phyloP scores from a whole-genome alignment of 2,329 filamentous ascomycete genomes.

The Penicillium sp. region DNA sequence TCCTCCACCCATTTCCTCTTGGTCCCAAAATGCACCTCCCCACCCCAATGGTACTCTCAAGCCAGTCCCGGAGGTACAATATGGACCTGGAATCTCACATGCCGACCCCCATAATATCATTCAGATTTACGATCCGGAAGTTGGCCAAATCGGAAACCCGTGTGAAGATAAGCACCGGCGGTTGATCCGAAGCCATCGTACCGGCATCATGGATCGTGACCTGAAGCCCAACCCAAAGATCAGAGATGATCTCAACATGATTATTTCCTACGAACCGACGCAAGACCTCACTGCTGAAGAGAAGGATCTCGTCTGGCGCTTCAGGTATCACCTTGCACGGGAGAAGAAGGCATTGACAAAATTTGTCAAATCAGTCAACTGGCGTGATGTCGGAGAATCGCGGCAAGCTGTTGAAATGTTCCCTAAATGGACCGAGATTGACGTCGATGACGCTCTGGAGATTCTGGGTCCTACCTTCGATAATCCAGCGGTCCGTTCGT shows the following conservation, averaged over 20 bases:
- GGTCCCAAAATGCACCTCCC: conserved; percentile 56
- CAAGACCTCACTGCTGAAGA: conserved; percentile 81
- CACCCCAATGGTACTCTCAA: conserved; percentile 64
- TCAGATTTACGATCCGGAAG: conserved; percentile 85
- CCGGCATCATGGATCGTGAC: conserved; percentile 89
- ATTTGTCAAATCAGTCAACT: conserved; percentile 95
- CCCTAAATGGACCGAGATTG: conserved; percentile 89
- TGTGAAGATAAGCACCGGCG: conserved; percentile 90
- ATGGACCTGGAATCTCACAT: conserved; percentile 78
- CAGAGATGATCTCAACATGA: conserved; percentile 80
- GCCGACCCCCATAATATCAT: conserved; percentile 55
- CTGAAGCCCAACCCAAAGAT: conserved; percentile 93
- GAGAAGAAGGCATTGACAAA: conserved; percentile 92
- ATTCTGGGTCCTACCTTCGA: conserved; percentile 86
- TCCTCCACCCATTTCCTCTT: conserved; percentile 68
- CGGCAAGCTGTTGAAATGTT: conserved; percentile 84
- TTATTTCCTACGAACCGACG: conserved; percentile 86
- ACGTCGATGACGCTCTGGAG: conserved; percentile 91
- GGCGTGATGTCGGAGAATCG: conserved; percentile 75
- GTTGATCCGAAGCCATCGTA: conserved; percentile 81
- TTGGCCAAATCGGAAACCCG: conserved; percentile 80
- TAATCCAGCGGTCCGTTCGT: conserved; percentile 76
- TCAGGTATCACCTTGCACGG: conserved; percentile 82
- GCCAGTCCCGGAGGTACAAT: conserved; percentile 76
- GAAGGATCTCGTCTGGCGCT: conserved; percentile 95